Evolutionary conservation across 345 rosid species (phyloP).

Genomic region (Linum tenue): DNA sequence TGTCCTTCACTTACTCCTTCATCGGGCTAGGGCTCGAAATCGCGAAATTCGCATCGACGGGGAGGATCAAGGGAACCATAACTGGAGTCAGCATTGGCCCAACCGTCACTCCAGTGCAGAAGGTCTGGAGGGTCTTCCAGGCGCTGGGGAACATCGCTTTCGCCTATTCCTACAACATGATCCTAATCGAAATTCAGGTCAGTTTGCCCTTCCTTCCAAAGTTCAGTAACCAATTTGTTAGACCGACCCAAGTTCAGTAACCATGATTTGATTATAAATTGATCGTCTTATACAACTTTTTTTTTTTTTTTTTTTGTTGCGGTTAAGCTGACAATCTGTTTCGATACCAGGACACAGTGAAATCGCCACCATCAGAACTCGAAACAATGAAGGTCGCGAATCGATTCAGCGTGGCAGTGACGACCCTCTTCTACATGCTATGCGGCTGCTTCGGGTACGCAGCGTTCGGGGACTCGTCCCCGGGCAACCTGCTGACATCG

Average conservation of each 20-base stretch:
- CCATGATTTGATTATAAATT: no score
- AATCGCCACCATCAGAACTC: not conserved
- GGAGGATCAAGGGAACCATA: not conserved
- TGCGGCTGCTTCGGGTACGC: constrained; percentile 4
- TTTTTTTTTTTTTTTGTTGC: no score
- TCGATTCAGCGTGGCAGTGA: not conserved
- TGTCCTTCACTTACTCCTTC: not conserved
- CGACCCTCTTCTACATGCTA: constrained; percentile 4
- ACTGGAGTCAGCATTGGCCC: not conserved
- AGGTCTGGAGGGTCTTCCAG: not conserved
- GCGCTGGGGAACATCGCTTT: not conserved
- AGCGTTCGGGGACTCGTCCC: not conserved
- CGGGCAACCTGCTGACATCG: constrained; percentile 1
- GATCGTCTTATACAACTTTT: no score
- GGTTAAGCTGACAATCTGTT: no score
- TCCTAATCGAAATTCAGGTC: not conserved
- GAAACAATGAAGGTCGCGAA: not conserved
- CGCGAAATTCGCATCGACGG: not conserved
- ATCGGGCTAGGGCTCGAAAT: not conserved
- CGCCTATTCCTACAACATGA: not conserved
- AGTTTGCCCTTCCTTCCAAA: not conserved
- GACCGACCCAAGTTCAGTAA: not conserved
- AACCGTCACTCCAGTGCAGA: not conserved
- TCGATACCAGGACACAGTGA: not conserved
- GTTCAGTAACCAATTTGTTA: no score